phyloP scores from a whole-genome alignment of 2,329 filamentous ascomycete genomes.

The Leptoxyphium fumago region DNA sequence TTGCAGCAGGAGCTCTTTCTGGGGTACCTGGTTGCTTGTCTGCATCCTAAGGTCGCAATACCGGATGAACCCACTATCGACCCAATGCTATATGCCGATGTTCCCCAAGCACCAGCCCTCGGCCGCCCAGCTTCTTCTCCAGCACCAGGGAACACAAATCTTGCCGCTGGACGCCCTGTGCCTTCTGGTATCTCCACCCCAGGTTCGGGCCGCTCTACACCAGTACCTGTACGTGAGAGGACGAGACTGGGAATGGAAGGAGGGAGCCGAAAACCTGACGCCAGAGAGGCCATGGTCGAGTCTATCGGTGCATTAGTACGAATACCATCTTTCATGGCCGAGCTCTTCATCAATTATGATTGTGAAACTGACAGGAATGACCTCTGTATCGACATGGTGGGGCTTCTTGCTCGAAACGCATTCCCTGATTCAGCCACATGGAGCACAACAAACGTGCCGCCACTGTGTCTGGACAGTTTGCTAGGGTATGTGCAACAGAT shows the following conservation, averaged over 20 bases:
- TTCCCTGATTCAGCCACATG: constrained; percentile 95
- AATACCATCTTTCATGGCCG: constrained; percentile 87
- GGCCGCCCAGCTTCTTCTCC: constrained; percentile 47
- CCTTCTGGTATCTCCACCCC: not conserved
- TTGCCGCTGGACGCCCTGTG: not conserved
- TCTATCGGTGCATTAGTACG: constrained; percentile 81
- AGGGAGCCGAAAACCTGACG: constrained; percentile 81
- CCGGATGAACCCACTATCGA: constrained; percentile 82
- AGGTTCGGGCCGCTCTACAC: constrained; percentile 67
- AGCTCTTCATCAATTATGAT: constrained; percentile 96
- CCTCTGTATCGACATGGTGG: constrained; percentile 89
- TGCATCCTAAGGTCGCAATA: constrained; percentile 89
- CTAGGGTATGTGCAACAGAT: constrained; percentile 86
- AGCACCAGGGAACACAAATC: constrained; percentile 49
- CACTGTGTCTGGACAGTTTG: constrained; percentile 81
- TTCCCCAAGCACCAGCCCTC: constrained; percentile 78
- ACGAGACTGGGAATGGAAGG: constrained; percentile 88
- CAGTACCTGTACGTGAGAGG: constrained; percentile 80
- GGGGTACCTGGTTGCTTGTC: constrained; percentile 82
- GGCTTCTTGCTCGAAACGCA: constrained; percentile 80
- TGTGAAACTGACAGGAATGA: constrained; percentile 85
- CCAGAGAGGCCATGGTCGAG: constrained; percentile 95
- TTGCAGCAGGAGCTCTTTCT: constrained; percentile 93
- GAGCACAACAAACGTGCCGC: constrained; percentile 97
- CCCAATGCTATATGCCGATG: constrained; percentile 78